A percentile compares a stretch with the other conserved stretches of the same genome.
Evolutionary conservation across 768 basidiomycete species (phyloP).

Genomic region (Lactarius trivialis): DNA sequence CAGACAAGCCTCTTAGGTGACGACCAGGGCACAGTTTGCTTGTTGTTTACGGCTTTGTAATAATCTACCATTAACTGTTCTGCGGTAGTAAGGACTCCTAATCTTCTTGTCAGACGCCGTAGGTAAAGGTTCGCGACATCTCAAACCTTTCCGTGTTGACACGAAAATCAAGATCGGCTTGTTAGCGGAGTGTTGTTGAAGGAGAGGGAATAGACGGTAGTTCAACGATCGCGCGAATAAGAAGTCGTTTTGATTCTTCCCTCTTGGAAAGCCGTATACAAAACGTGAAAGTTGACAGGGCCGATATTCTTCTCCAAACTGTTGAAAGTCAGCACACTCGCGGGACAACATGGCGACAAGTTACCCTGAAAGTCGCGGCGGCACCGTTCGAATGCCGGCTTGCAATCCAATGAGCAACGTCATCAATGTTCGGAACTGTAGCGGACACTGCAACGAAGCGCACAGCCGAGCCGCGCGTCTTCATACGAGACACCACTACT

Average conservation of each 20-base stretch:
- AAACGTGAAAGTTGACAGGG: conserved; percentile 73
- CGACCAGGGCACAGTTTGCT: conserved; percentile 59
- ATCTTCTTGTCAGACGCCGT: conserved; percentile 14
- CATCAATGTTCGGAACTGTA: conserved; percentile 88
- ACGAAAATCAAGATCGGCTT: conserved; percentile 90
- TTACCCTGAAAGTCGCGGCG: conserved; percentile 69
- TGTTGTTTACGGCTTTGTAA: conserved; percentile 44
- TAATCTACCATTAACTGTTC: conserved; percentile 73
- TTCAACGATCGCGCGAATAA: conserved; percentile 67
- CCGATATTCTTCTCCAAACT: conserved; percentile 93
- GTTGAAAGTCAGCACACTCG: neutral
- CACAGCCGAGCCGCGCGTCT: conserved; percentile 55
- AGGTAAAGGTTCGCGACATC: neutral
- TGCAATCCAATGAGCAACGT: conserved; percentile 87
- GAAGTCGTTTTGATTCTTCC: conserved; percentile 69
- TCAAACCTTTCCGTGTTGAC: conserved; percentile 74
- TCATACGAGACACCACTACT: conserved; percentile 93
- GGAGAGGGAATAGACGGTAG: conserved; percentile 59
- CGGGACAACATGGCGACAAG: neutral
- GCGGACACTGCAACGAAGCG: conserved; percentile 90
- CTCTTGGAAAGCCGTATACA: conserved; percentile 64
- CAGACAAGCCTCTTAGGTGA: conserved; percentile 44
- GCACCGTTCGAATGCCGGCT: conserved; percentile 34
- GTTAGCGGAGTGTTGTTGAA: conserved; percentile 64
- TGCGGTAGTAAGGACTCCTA: conserved; percentile 53